These are phyloP conservation scores for Lasiosphaeriaceae sp. DNA, from an alignment of 495 filamentous ascomycete species.

Conservation along the genomic window DNA sequence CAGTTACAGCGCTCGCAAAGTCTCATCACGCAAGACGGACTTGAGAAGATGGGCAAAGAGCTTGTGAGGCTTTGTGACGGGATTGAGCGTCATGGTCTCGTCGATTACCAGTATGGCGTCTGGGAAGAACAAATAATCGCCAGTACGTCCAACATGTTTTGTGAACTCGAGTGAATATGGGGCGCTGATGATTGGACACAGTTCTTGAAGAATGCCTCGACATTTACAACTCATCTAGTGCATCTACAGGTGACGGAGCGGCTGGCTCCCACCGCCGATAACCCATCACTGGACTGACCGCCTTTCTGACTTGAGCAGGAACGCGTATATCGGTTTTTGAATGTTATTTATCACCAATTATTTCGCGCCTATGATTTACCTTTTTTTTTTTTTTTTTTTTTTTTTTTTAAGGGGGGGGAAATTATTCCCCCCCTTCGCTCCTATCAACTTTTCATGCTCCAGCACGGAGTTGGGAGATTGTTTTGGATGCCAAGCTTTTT, in stretches of 20 bases:
- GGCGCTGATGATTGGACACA: conserved; percentile 22
- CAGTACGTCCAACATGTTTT: conserved; percentile 51
- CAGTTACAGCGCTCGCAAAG: conserved; percentile 57
- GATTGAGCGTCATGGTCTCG: conserved; percentile 82
- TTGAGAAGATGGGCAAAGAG: conserved; percentile 78
- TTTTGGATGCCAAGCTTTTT: background rate
- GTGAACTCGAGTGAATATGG: background rate
- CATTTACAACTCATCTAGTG: conserved; percentile 43
- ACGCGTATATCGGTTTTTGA: too few species aligned
- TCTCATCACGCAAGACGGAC: conserved; percentile 61
- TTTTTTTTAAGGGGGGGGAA: background rate
- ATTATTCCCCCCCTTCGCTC: background rate
- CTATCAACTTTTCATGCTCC: background rate
- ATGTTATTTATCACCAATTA: too few species aligned
- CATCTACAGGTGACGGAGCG: conserved; percentile 19
- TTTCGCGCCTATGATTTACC: background rate
- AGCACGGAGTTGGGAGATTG: background rate
- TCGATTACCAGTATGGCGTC: conserved; percentile 96
- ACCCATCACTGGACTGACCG: background rate
- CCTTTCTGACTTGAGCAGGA: too few species aligned
- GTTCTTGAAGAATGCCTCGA: conserved; percentile 66
- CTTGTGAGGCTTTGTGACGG: conserved; percentile 78
- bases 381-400: background rate
- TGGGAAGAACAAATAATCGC: conserved; percentile 91
- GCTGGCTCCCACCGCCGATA: conserved; percentile 10